Base-by-base conservation (phyloP, 73 alveolate species). In the Blepharisma stoltei region DNA sequence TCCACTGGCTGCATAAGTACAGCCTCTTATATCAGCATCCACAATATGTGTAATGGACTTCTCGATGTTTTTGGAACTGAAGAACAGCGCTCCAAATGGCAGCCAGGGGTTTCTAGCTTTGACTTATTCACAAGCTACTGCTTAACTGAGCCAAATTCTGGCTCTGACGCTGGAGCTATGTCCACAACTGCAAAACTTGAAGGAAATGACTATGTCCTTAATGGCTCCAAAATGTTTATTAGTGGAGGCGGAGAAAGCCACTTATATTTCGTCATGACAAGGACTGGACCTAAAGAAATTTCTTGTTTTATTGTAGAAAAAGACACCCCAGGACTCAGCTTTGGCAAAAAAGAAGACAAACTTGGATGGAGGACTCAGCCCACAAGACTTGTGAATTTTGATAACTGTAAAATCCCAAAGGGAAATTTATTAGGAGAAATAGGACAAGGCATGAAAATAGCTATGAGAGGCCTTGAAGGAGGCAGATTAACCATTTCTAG, bases 281-380 rank as follows among this genome's bases (percentile, higher is more conserved):
- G 73, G 69, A 93, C 98, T 54, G 90, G 93, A 6, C 94, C 86
- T 45, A 90, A 90, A 6, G 93, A 93, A 76, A 81, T 88, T 7
- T 93, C 98, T 7, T 90, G 97, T 77, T 27, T 93, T 7, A 54
- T 88, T 1, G 92, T 93, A 32, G 95, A 88, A 68, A 80, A 81
- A 54, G 95, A 86, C 23, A 80, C 90, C 9, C 81, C 83, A 38
- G 98, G 98, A 21, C 82, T 93, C 11, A 70, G 85, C 14, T 93
- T 90, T 67, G 98, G 98, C 7, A 88, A 87, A 65, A 86, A 86
- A 43, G 97, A 90, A 78, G 68, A 52, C 6, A 93, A 93, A 78
- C 81, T 92, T 94, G 98, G 97, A 27, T 93, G 98, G 98, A 85
- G 81, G 48, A 85, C 84, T 52, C 84, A 91, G 60, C 98, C 98